A percentile compares a stretch with the other conserved stretches of the same genome.
Conservation (phyloP, 768 basidiomycete genomes). For the Lentinula detonsa region DNA sequence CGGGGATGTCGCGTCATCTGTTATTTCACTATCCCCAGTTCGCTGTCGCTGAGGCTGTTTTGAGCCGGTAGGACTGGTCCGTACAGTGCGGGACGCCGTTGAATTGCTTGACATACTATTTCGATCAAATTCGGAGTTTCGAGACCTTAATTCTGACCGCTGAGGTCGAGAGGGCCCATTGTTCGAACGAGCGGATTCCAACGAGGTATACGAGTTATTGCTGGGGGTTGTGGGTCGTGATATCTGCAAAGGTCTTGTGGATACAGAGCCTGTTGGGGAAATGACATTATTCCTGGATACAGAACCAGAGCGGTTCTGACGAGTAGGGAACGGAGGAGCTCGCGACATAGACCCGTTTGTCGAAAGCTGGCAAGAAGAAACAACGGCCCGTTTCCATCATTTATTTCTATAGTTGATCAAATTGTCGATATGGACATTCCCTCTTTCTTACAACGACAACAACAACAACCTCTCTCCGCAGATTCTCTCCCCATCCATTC, state of each 20-base stretch:
- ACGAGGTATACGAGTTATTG: slow-evolving; percentile 22
- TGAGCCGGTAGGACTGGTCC: slow-evolving; percentile 18
- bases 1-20: slow-evolving; percentile 33
- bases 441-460: slow-evolving; percentile 9
- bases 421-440: neutral
- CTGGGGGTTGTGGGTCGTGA: slow-evolving; percentile 50
- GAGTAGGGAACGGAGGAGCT: slow-evolving; percentile 48
- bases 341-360: slow-evolving; percentile 42
- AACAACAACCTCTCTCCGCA: neutral
- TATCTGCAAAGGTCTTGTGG: slow-evolving; percentile 57
- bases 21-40: slow-evolving; percentile 5
- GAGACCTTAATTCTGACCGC: slow-evolving; percentile 58
- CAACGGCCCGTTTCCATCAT: neutral
- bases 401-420: neutral
- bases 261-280: slow-evolving; percentile 29
- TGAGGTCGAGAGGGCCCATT: slow-evolving; percentile 59
- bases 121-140: slow-evolving; percentile 43
- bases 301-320: slow-evolving; percentile 43
- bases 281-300: slow-evolving; percentile 29
- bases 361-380: neutral
- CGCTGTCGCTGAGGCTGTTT: slow-evolving; percentile 12
- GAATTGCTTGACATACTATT: slow-evolving; percentile 14
- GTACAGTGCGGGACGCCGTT: slow-evolving; percentile 16
- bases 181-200: slow-evolving; percentile 13
- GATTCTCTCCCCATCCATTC: slow-evolving; percentile 18